A percentile compares a stretch with the other conserved stretches of the same genome.
Conservation (phyloP, 1,139 yeast species). For the Yamadazyma spencermartinsiae region DNA sequence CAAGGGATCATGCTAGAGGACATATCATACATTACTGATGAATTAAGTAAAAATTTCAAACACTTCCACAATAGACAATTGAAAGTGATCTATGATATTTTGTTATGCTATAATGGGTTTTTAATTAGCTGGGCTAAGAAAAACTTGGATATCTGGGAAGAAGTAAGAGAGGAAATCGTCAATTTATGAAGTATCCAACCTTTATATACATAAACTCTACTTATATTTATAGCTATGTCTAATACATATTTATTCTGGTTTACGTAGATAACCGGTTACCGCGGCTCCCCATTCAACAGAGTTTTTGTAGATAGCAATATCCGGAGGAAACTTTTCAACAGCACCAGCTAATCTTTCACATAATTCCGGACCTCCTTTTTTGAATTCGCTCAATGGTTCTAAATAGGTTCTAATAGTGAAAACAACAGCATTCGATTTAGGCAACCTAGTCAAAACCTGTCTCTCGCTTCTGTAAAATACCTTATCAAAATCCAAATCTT, state of each 20-base stretch:
- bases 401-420: slow-evolving; percentile 67
- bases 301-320: slow-evolving; percentile 38
- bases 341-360: slow-evolving; percentile 42
- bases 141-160: slow-evolving; percentile 74
- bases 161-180: slow-evolving; percentile 49
- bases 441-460: slow-evolving; percentile 60
- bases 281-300: slow-evolving; percentile 44
- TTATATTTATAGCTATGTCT: background rate
- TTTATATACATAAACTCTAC: background rate
- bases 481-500: slow-evolving; percentile 52
- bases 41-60: slow-evolving; percentile 49
- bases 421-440: slow-evolving; percentile 51
- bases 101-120: slow-evolving; percentile 55
- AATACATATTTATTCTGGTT: slow-evolving; percentile 4
- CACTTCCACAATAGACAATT: slow-evolving; percentile 54
- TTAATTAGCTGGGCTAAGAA: slow-evolving; percentile 70
- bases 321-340: slow-evolving; percentile 39
- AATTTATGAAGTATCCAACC: slow-evolving; percentile 13
- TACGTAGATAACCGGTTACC: slow-evolving; percentile 29
- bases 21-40: slow-evolving; percentile 51
- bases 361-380: slow-evolving; percentile 51
- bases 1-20: slow-evolving; percentile 59
- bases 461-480: slow-evolving; percentile 64
- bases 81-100: slow-evolving; percentile 39
- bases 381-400: slow-evolving; percentile 57